Base-by-base conservation (phyloP, 441 rosid genomes). In the Rhodomyrtus psidioides region DNA sequence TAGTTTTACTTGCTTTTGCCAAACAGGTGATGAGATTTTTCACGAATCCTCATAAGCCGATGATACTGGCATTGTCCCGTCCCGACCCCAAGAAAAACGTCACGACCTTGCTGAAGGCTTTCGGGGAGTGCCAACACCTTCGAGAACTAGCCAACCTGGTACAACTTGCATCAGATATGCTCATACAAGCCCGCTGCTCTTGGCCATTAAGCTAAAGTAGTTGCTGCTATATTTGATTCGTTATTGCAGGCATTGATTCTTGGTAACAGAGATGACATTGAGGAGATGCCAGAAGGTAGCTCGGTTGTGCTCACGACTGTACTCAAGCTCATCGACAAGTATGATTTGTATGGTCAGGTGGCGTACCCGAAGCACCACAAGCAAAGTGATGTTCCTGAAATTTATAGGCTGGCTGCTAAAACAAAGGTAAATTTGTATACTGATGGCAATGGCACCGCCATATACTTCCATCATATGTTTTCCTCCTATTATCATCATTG, bases 21-120 rank as follows among this genome's bases (percentile, higher is more conserved):
- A 86, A 84, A 89, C 92, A 96, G 98, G 88, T 95, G 85, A 96
- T 95, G 99, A 88, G 97, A 53, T 97, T 97, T 91, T 97, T 97
- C 92, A 90, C 95, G 51, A 97, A 97, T 90, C 97, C 99, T 55
- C 98, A 95, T 86, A 97, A 97, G 89, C 99, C 99, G 79, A 95
- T 91, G 46, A 97, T 96, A 90, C 96, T 97, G 70, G 99, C 98
- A 55, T 81, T 97, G 90, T 95, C 98, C 88, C 96, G 98, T 86
- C 98, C 98, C 55, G 99, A 97, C 90, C 95, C 96, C 82, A 97
- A 97, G 92, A 97, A 96, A 86, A 96, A 97, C 83, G 95, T 97
- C 86, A 95, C 98, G 82, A 96, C 97, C 85, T 88, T 97, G 91
- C 93, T 97, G 86, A 95, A 93, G 93, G 99, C 99, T 86, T 96